Evolutionary conservation across 805 yeast genomes (phyloP).

Genomic region (Lachancea lanzarotensis): DNA sequence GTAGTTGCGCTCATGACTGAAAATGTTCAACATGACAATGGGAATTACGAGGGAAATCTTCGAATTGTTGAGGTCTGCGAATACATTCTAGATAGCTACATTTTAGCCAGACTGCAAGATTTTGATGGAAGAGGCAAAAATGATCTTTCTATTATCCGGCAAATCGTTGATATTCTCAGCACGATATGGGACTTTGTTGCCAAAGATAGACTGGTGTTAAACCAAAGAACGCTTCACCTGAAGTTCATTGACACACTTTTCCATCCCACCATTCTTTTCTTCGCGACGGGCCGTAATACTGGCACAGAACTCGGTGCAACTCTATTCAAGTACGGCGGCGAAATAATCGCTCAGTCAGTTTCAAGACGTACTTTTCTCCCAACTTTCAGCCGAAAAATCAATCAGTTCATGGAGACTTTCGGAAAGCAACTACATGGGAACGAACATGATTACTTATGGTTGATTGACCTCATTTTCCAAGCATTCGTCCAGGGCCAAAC

Average conservation of each 20-base stretch:
- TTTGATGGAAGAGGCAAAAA: conserved; percentile 2
- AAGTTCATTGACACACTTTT: conserved; percentile 46
- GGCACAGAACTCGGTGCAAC: conserved; percentile 2
- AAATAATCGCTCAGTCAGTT: conserved; percentile 42
- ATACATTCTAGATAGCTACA: conserved; percentile 14
- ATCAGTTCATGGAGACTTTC: conserved; percentile 37
- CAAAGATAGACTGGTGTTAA: conserved; percentile 53
- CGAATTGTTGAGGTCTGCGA: conserved; percentile 16
- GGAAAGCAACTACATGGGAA: conserved; percentile 34
- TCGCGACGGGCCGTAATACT: conserved; percentile 32
- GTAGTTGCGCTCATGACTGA: conserved; percentile 15
- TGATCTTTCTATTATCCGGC: conserved; percentile 11
- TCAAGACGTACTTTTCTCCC: conserved; percentile 71
- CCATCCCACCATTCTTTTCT: conserved; percentile 35
- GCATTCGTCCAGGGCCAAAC: conserved; percentile 47
- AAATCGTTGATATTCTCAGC: conserved; percentile 33
- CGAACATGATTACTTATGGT: conserved; percentile 35
- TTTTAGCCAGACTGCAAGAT: conserved; percentile 4
- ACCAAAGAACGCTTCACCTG: conserved; percentile 59
- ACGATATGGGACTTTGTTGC: conserved; percentile 54
- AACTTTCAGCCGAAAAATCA: conserved; percentile 41
- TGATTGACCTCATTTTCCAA: conserved; percentile 42
- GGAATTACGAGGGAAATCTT: conserved; percentile 22
- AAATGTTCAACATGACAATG: conserved; percentile 22
- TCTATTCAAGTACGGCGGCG: conserved; percentile 28